Conservation (phyloP, 2,329 filamentous ascomycete genomes). For the Cordyceps pruinosa region DNA sequence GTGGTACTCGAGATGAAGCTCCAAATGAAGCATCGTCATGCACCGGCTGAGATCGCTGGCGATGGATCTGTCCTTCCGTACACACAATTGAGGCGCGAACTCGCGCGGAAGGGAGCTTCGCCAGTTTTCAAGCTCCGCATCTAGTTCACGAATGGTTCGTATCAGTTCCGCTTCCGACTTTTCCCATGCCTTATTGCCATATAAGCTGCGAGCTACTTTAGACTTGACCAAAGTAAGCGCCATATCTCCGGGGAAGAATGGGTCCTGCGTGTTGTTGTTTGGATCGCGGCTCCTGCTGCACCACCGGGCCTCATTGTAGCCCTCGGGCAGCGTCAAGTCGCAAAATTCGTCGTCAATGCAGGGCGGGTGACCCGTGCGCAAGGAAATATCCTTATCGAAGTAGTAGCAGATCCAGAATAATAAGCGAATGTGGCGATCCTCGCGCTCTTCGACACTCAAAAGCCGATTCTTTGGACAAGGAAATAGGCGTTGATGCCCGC, state of each 20-base stretch:
- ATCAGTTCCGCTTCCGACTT: constrained; percentile 50
- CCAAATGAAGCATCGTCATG: constrained; percentile 40
- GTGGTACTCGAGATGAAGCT: constrained; percentile 48
- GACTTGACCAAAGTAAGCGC: constrained; percentile 45
- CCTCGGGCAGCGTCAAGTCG: constrained; percentile 41
- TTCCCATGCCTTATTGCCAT: constrained; percentile 39
- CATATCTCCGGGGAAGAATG: constrained; percentile 40
- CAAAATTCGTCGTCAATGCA: constrained; percentile 44
- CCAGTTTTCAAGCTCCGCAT: constrained; percentile 51
- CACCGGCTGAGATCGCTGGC: constrained; percentile 20
- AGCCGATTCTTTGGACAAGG: constrained; percentile 10
- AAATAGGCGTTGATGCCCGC: constrained; percentile 32
- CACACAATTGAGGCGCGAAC: constrained; percentile 41
- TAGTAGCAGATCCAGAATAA: constrained; percentile 51
- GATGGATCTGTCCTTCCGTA: constrained; percentile 23
- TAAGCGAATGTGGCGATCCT: constrained; percentile 28
- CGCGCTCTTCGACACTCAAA: constrained; percentile 20
- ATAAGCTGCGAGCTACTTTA: constrained; percentile 40
- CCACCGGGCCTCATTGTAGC: constrained; percentile 22
- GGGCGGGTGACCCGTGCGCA: constrained; percentile 47
- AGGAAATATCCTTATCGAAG: constrained; percentile 48
- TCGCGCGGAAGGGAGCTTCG: constrained; percentile 38
- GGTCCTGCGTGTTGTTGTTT: constrained; percentile 15
- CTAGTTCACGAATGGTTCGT: constrained; percentile 47
- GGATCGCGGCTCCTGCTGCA: constrained; percentile 4